Base-by-base conservation (phyloP, 192 early-diverging fungal genomes). In the Allomyces macrogynus region DNA sequence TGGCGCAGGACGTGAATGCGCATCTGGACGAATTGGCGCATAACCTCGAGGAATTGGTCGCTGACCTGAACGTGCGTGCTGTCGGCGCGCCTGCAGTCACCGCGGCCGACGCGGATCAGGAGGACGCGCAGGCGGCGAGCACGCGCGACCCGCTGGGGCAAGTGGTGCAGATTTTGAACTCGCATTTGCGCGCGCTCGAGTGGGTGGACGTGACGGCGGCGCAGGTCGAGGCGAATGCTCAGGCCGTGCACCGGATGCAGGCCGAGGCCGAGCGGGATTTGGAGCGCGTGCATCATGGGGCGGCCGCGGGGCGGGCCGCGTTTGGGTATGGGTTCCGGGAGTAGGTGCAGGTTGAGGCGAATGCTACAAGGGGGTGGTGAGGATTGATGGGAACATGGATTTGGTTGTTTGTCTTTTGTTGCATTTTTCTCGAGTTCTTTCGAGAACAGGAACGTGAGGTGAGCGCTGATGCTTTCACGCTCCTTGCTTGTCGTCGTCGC, bases 121-220 rank as follows among this genome's bases (percentile, higher is more conserved):
- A 63, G 57, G 73, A 77, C 4, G 75, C 70, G n/a, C 72, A 78
- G 62, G 71, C 69, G 57, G 77, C 73, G 63, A 67, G 62, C 61
- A 24, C 63, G 8, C 24, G 20, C 75, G 44, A 65, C 72, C 11
- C 67, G 63, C 23, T 23, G 67, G 71, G 74, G 32, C 83, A 94
- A 70, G 91, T 99, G 63, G 84, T 88, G 23, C 78, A 86, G 69
- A 92, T 99, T 62, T 78, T 99, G 66, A 92, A 97, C 68, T 76
- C 81, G 16, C 95, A 99, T 69, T 77, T 96, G 74, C 83, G 87
- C 23, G 86, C 90, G 60, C 77, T 99, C 26, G 86, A 93, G 73
- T 99, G 95, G 95, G 81, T 99, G 16, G 92, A 96, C 70, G 68
- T 65, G 11, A 76, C 71, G 22, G 78, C 85, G 22, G 71, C 72